Evolutionary conservation across 2,329 filamentous ascomycete species (phyloP).

Genomic region (Fusarium xyrophilum): DNA sequence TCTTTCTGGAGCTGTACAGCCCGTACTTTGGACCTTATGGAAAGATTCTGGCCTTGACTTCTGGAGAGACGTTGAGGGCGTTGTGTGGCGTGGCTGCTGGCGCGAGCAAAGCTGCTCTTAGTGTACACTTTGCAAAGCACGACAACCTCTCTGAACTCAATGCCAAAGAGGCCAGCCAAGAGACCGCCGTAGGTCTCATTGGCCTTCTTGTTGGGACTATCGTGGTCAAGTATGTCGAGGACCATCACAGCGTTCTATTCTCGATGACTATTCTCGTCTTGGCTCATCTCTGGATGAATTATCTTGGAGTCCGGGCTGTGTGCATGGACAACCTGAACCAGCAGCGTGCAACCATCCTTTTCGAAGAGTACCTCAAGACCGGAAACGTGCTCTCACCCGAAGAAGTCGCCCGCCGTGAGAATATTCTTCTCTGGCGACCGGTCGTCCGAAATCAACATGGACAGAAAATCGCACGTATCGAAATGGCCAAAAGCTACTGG

Average conservation of each 20-base stretch:
- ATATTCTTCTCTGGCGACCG: slow-evolving; percentile 61
- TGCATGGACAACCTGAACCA: slow-evolving; percentile 84
- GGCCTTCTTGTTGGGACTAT: slow-evolving; percentile 86
- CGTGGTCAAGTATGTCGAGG: slow-evolving; percentile 77
- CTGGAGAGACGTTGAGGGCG: slow-evolving; percentile 59
- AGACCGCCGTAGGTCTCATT: slow-evolving; percentile 87
- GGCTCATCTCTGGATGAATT: slow-evolving; percentile 84
- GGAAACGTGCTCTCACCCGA: slow-evolving; percentile 66
- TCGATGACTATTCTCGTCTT: slow-evolving; percentile 75
- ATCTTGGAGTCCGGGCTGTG: slow-evolving; percentile 82
- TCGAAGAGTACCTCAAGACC: slow-evolving; percentile 62
- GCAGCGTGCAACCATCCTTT: slow-evolving; percentile 82
- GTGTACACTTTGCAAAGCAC: slow-evolving; percentile 86
- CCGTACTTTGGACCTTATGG: slow-evolving; percentile 69
- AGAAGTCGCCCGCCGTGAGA: slow-evolving; percentile 70
- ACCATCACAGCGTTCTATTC: slow-evolving; percentile 74
- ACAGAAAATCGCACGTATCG: slow-evolving; percentile 47
- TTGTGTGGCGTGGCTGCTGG: slow-evolving; percentile 91
- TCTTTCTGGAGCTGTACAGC: slow-evolving; percentile 84
- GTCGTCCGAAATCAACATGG: slow-evolving; percentile 42
- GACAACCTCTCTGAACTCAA: slow-evolving; percentile 94
- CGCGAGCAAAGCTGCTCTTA: slow-evolving; percentile 88
- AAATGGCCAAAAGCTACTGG: slow-evolving; percentile 52
- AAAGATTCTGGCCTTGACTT: slow-evolving; percentile 59
- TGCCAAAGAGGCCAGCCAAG: slow-evolving; percentile 93